A percentile compares a stretch with the other conserved stretches of the same genome.
Evolutionary conservation across 2,329 filamentous ascomycete genomes (phyloP).

Genomic region (Botryotinia narcissicola): DNA sequence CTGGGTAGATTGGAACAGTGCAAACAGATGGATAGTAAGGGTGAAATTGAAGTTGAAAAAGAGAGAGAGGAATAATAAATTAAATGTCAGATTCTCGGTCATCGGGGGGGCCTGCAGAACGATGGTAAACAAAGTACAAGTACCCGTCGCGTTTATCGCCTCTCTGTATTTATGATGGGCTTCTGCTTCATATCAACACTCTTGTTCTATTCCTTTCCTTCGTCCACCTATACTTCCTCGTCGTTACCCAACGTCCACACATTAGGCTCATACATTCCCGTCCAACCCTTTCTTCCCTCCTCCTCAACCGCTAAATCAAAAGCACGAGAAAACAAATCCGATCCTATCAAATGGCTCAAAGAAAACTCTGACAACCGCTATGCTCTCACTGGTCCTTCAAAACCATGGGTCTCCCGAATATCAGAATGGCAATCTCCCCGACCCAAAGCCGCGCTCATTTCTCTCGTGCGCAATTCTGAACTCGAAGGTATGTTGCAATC

Average conservation of each 20-base stretch:
- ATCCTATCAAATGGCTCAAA: conserved; percentile 39
- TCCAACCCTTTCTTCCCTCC: background rate
- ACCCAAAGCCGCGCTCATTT: conserved; percentile 52
- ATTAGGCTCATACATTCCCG: background rate
- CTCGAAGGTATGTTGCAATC: conserved; percentile 64
- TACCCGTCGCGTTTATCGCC: background rate
- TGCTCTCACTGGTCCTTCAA: conserved; percentile 23
- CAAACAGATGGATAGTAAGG: background rate
- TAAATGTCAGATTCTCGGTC: too few relatives aligned
- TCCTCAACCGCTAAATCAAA: background rate
- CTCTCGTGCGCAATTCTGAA: conserved; percentile 71
- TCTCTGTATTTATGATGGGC: background rate
- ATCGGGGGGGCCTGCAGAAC: too few relatives aligned
- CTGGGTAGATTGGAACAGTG: background rate
- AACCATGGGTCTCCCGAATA: background rate
- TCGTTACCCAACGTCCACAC: background rate
- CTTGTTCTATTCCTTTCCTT: background rate
- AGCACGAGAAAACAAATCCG: conserved; percentile 14
- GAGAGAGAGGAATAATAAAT: background rate
- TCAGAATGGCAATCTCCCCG: conserved; percentile 16
- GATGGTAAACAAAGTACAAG: too few relatives aligned
- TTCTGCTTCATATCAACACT: background rate
- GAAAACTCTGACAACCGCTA: conserved; percentile 40
- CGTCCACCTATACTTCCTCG: background rate
- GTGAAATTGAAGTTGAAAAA: background rate